Conservation (phyloP, 306 rosid species). For the Dalbergia oliveri region DNA sequence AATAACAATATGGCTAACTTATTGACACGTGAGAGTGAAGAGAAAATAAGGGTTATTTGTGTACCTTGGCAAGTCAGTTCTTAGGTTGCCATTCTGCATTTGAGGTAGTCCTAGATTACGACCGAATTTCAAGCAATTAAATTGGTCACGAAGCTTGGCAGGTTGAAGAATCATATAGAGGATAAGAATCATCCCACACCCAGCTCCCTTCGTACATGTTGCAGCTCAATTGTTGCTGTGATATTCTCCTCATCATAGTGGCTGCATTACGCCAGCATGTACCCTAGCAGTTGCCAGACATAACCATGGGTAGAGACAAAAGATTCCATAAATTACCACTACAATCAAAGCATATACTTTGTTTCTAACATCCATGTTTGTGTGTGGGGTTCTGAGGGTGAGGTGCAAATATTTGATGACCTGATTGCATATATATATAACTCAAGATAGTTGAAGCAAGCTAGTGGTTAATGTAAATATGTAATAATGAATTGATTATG, state of each 20-base stretch:
- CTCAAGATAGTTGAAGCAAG: not conserved
- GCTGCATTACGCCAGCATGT: not conserved
- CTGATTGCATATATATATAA: not conserved
- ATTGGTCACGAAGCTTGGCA: constrained; percentile 65
- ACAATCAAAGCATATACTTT: not conserved
- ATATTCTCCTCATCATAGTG: not conserved
- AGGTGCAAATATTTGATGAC: not conserved
- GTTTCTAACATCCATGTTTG: constrained; percentile 6
- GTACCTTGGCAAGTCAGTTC: constrained; percentile 66
- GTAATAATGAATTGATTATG: not conserved
- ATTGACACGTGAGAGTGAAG: too few species aligned
- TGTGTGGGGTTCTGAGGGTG: not conserved
- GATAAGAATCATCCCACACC: constrained; percentile 62
- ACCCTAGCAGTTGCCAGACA: not conserved
- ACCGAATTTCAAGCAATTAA: constrained; percentile 61
- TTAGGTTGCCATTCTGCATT: constrained; percentile 75
- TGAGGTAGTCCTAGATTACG: constrained; percentile 62
- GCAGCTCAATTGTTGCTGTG: constrained; percentile 27
- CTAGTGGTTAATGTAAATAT: not conserved
- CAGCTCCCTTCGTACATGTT: constrained; percentile 66
- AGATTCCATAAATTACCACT: constrained; percentile 13
- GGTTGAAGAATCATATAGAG: constrained; percentile 60
- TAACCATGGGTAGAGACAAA: not conserved
- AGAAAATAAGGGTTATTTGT: not conserved
- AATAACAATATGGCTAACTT: too few species aligned